Conservation (phyloP, 306 rosid species). For the Luffa acutangula region DNA sequence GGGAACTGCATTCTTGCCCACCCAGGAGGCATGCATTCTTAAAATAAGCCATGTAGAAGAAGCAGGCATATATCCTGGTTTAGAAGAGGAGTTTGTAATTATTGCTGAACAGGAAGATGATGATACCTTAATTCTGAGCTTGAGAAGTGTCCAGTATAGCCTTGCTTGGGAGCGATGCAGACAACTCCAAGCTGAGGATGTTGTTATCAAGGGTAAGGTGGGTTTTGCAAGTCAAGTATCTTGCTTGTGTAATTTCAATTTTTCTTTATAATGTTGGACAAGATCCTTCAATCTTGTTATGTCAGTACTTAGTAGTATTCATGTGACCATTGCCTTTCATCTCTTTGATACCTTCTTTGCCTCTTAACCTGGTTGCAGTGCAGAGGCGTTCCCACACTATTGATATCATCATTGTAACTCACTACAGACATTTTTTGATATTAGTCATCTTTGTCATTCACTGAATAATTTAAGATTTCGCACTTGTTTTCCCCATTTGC, state of each 20-base stretch:
- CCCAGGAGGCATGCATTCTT: constrained; percentile 57
- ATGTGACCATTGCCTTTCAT: background rate
- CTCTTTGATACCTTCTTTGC: background rate
- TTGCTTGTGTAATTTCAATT: background rate
- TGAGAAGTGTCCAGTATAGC: constrained; percentile 54
- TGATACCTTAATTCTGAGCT: constrained; percentile 61
- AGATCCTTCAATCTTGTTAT: background rate
- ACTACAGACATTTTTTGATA: background rate
- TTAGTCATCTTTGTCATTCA: background rate
- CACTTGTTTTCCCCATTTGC: background rate
- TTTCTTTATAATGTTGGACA: background rate
- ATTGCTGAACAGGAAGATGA: constrained; percentile 63
- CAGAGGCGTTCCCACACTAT: background rate
- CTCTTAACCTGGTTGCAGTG: background rate
- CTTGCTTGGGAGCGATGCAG: constrained; percentile 96
- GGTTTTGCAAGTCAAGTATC: constrained; percentile 24
- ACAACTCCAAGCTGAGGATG: constrained; percentile 91
- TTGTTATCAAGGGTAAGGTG: constrained; percentile 92
- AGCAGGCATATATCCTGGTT: constrained; percentile 64
- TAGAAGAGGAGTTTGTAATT: constrained; percentile 68
- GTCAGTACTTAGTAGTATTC: background rate
- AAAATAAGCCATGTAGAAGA: constrained; percentile 59
- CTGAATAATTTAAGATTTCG: background rate
- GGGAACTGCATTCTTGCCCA: constrained; percentile 74
- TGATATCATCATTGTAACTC: background rate